Evolutionary conservation across 1,139 yeast genomes (phyloP).

Genomic region (Hansenula sp.): DNA sequence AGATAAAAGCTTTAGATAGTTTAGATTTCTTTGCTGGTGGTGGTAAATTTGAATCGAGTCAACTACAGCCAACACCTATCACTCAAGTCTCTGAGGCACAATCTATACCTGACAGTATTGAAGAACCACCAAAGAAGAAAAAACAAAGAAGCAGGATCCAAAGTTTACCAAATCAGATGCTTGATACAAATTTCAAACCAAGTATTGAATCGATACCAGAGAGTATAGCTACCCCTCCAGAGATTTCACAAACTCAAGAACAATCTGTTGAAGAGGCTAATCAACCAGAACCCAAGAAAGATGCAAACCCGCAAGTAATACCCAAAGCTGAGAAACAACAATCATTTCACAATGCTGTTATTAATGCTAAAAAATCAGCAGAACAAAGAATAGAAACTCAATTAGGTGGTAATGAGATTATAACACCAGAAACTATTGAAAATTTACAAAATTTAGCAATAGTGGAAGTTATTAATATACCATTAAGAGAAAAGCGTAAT

Average conservation of each 20-base stretch:
- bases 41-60: constrained; percentile 10
- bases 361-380: constrained; percentile 27
- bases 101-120: not conserved
- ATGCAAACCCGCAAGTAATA: not conserved
- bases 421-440: constrained; percentile 26
- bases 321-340: not conserved
- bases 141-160: constrained; percentile 11
- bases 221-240: not conserved
- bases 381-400: constrained; percentile 27
- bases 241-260: not conserved
- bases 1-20: constrained; percentile 27
- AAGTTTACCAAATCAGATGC: constrained; percentile 6
- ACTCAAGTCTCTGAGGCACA: constrained; percentile 2
- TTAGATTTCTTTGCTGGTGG: constrained; percentile 35
- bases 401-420: constrained; percentile 22
- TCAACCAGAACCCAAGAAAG: not conserved
- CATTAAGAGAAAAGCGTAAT: constrained; percentile 7
- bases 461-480: constrained; percentile 22
- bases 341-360: constrained; percentile 18
- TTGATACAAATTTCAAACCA: not conserved
- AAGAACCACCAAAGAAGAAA: constrained; percentile 7
- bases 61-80: not conserved
- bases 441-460: constrained; percentile 26
- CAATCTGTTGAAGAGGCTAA: not conserved
- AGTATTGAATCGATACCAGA: not conserved